Evolutionary conservation across 139 green algal genomes (phyloP), one percentile per base, ranked within the genome.

Genomic region (Chlorella sp.): DNA sequence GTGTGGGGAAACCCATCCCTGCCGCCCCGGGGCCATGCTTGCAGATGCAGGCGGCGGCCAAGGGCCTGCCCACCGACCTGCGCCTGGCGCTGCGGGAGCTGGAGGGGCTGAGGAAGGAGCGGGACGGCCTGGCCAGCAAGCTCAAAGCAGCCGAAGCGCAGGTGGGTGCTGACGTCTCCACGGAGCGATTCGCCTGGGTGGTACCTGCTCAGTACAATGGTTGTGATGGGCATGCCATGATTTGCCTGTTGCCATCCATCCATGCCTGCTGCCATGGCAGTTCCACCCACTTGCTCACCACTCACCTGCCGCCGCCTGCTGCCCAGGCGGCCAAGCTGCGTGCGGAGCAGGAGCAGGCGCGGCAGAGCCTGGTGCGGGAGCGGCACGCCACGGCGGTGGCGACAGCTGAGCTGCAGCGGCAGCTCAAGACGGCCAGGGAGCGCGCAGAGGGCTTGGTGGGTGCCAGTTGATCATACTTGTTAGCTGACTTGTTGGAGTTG

Each of bases 21-120:
- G 64, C 26, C 20, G 17, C 30, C 32, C 64, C 32, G 20, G 64
- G 3, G 32, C 32, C 64, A 38, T 17, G 32, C 64, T 16, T 24
- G 41, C 70, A 76, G 70, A 41, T 76, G 19, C 9, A 43, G 3
- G 70, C 70, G 34, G 70, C 70, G 1, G 41, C 41, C 0, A 32
- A n/a, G 28, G 70, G 70, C 1, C 70, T 76, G 70, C 70, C 70
- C 26, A 76, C 70, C 26, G 70, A 76, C 70, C 40, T 76, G 70
- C 70, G 70, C 41, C 70, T 76, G 26, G 70, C 70, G 41, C 70
- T 76, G 41, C 41, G 70, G 7, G 70, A 76, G 70, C 70, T 76
- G 70, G 70, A 76, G 41, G 70, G 41, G 38, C 40, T 56, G 70
- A 44, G 70, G 70, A 41, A 41, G 24, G 70, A 76, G 70, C 70